Evolutionary conservation across 2,329 filamentous ascomycete genomes (phyloP).

Genomic region (Apiospora koreana): DNA sequence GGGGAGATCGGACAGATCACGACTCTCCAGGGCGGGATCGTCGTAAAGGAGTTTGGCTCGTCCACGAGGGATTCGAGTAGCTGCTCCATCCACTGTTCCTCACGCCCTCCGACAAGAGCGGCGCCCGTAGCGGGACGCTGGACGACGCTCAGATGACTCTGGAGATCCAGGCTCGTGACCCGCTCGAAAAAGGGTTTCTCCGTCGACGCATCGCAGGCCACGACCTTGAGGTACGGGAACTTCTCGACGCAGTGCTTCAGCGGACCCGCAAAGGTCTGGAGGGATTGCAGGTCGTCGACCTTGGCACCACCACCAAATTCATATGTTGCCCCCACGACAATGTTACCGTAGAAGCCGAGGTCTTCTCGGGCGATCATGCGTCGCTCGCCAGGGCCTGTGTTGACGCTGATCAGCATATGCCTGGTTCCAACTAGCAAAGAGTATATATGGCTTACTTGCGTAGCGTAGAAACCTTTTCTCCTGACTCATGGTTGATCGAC

Average conservation of each 20-base stretch:
- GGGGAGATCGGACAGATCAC: slow-evolving; percentile 33
- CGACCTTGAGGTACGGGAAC: slow-evolving; percentile 39
- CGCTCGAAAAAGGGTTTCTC: slow-evolving; percentile 37
- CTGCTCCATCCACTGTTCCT: slow-evolving; percentile 22
- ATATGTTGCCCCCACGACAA: slow-evolving; percentile 40
- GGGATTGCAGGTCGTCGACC: slow-evolving; percentile 21
- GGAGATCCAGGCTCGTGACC: slow-evolving; percentile 34
- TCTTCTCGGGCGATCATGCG: slow-evolving; percentile 42
- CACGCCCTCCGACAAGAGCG: not conserved
- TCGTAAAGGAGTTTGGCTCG: slow-evolving; percentile 26
- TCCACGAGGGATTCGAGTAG: slow-evolving; percentile 35
- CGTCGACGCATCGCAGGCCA: slow-evolving; percentile 36
- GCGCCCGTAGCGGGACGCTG: not conserved
- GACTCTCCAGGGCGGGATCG: slow-evolving; percentile 44
- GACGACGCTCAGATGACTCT: slow-evolving; percentile 39
- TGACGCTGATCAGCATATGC: not conserved
- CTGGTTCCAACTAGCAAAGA: not conserved
- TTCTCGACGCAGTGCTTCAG: slow-evolving; percentile 38
- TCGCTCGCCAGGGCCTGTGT: slow-evolving; percentile 30
- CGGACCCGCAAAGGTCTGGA: slow-evolving; percentile 30
- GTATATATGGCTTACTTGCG: not conserved
- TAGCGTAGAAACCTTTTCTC: not conserved
- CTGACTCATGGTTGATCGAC: not conserved
- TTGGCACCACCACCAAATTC: slow-evolving; percentile 15
- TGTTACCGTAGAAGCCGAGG: slow-evolving; percentile 40